A percentile compares a stretch with the other conserved stretches of the same genome.
phyloP scores from a whole-genome alignment of 768 basidiomycete species.

The Amanita fuliginea region DNA sequence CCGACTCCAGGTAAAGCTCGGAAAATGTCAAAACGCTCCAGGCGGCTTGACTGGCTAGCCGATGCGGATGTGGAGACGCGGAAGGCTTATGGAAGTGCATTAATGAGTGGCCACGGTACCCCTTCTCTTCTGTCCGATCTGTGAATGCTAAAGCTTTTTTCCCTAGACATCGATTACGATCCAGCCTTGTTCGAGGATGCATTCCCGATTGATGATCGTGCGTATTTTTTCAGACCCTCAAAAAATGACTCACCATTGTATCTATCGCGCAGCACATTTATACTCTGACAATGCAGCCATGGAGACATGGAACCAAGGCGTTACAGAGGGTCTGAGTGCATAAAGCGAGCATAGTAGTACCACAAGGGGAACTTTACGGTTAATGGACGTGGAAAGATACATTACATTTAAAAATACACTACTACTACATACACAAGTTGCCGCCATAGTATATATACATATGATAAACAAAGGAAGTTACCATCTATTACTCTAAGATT shows the following conservation, averaged over 20 bases:
- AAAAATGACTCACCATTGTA: slow-evolving; percentile 4
- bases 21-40: slow-evolving; percentile 5
- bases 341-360: neutral
- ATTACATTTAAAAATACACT: too few relatives aligned
- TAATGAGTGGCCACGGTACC: slow-evolving; percentile 14
- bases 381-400: too few relatives aligned
- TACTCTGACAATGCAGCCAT: slow-evolving; percentile 7
- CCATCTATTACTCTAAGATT: too few relatives aligned
- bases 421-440: too few relatives aligned
- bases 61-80: slow-evolving; percentile 11
- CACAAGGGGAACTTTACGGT: too few relatives aligned
- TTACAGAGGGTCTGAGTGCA: neutral
- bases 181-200: slow-evolving; percentile 13
- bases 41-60: slow-evolving; percentile 7
- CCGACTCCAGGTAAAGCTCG: neutral
- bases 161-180: slow-evolving; percentile 12
- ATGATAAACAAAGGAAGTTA: too few relatives aligned
- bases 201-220: slow-evolving; percentile 9
- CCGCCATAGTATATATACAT: too few relatives aligned
- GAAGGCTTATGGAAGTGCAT: slow-evolving; percentile 12
- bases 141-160: slow-evolving; percentile 6
- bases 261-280: slow-evolving; percentile 6
- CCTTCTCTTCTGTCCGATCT: slow-evolving; percentile 6
- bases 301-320: slow-evolving; percentile 7
- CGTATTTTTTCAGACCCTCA: slow-evolving; percentile 6